Evolutionary conservation across 1,284 basidiomycete genomes (phyloP).

Genomic region (Trametes versicolor): DNA sequence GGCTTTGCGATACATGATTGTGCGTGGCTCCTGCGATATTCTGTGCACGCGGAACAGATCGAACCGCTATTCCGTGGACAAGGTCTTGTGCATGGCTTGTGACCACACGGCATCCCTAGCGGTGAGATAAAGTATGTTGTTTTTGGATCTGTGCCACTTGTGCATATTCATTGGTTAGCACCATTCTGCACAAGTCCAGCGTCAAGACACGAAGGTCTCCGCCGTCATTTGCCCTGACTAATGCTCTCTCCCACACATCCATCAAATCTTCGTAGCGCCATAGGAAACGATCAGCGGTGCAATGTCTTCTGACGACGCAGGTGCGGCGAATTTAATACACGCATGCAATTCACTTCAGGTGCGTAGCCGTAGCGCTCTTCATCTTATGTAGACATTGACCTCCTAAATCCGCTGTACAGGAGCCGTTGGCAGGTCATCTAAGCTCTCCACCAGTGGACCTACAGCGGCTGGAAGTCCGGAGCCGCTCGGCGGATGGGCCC

Average conservation of each 20-base stretch:
- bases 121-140: neutral
- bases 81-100: neutral
- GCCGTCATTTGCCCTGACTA: slow-evolving; percentile 15
- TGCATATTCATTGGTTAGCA: neutral
- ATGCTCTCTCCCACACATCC: slow-evolving; percentile 16
- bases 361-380: neutral
- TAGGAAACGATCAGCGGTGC: slow-evolving; percentile 31
- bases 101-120: neutral
- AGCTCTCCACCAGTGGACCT: slow-evolving; percentile 31
- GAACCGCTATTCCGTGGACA: slow-evolving; percentile 13
- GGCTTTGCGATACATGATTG: neutral
- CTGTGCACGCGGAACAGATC: neutral
- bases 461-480: slow-evolving; percentile 36
- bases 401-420: slow-evolving; percentile 7
- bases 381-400: slow-evolving; percentile 7
- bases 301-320: slow-evolving; percentile 17
- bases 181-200: slow-evolving; percentile 6
- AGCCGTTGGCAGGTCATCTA: slow-evolving; percentile 23
- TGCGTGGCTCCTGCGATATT: neutral
- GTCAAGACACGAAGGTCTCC: slow-evolving; percentile 5
- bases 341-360: neutral
- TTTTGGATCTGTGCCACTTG: neutral
- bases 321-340: slow-evolving; percentile 9
- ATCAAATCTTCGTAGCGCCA: slow-evolving; percentile 18
- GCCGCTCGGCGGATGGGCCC: slow-evolving; percentile 30